Percentiles rank a stretch among this genome's conserved stretches.
These are phyloP conservation scores for Leptographium lundbergii DNA, from an alignment of 2,329 filamentous ascomycete genomes.

Conservation along the genomic window DNA sequence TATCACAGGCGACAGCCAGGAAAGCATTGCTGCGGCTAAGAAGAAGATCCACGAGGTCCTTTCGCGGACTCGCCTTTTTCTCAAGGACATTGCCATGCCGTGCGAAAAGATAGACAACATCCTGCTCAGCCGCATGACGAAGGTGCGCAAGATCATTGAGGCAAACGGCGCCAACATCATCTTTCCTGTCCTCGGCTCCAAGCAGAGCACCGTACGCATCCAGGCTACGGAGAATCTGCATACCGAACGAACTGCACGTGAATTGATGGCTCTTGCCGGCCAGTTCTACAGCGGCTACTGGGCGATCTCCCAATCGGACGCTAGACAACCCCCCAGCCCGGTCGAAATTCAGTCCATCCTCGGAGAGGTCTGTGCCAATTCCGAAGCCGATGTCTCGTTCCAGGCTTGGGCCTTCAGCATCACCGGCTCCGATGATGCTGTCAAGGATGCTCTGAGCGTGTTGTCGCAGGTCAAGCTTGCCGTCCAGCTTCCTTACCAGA, in stretches of 20 bases:
- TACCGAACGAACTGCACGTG: slow-evolving; percentile 86
- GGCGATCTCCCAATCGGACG: slow-evolving; percentile 76
- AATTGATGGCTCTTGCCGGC: slow-evolving; percentile 89
- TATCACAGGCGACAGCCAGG: slow-evolving; percentile 79
- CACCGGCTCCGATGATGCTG: slow-evolving; percentile 89
- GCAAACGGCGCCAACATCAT: slow-evolving; percentile 91
- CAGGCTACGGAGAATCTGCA: slow-evolving; percentile 89
- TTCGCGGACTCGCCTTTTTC: slow-evolving; percentile 64
- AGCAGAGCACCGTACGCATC: slow-evolving; percentile 73
- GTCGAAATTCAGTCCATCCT: slow-evolving; percentile 81
- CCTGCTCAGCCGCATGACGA: slow-evolving; percentile 79
- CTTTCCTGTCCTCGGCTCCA: slow-evolving; percentile 76
- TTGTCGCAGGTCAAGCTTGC: slow-evolving; percentile 88
- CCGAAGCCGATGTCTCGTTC: slow-evolving; percentile 86
- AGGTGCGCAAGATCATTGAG: slow-evolving; percentile 96
- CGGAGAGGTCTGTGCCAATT: slow-evolving; percentile 90
- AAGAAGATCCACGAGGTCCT: slow-evolving; percentile 82
- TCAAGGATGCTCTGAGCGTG: slow-evolving; percentile 89
- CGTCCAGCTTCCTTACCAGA: slow-evolving; percentile 75
- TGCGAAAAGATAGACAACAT: slow-evolving; percentile 92
- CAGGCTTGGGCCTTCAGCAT: slow-evolving; percentile 90
- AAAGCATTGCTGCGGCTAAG: slow-evolving; percentile 80
- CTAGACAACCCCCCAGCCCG: slow-evolving; percentile 45
- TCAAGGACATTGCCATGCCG: slow-evolving; percentile 86
- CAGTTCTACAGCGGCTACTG: slow-evolving; percentile 97